Percentiles rank a stretch among this genome's conserved stretches.
These are phyloP conservation scores for Rhytidhysteron rufulum DNA, from an alignment of 2,329 filamentous ascomycete species.

Conservation along the genomic window DNA sequence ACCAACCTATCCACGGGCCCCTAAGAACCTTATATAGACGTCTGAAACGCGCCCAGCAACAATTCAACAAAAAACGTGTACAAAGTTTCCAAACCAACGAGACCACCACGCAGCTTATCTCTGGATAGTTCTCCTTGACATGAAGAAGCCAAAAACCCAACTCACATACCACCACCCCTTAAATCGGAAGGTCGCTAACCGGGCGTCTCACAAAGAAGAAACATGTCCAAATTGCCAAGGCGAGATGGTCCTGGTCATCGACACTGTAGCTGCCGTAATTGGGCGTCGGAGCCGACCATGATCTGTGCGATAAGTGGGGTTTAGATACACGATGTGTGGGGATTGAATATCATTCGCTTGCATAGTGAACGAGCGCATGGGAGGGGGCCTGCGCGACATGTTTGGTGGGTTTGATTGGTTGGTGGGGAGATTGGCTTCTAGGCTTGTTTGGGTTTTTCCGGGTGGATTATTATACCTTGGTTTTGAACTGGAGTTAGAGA, in stretches of 20 bases:
- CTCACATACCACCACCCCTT: not conserved
- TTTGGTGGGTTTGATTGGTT: too few species aligned
- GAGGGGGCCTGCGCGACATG: too few species aligned
- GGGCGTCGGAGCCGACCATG: not conserved
- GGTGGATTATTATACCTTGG: too few species aligned
- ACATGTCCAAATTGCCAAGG: not conserved
- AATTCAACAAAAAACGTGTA: not conserved
- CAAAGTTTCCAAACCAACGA: conserved; percentile 1
- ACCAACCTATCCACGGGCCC: not conserved
- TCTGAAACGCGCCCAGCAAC: not conserved
- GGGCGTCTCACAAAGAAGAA: not conserved
- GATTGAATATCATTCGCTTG: conserved; percentile 2
- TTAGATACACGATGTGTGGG: not conserved
- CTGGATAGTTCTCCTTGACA: not conserved
- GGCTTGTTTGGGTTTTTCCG: too few species aligned
- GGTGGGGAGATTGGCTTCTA: too few species aligned
- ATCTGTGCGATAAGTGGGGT: not conserved
- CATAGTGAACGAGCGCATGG: not conserved
- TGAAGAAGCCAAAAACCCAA: too few species aligned
- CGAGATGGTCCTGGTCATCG: not conserved
- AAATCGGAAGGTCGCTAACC: conserved; percentile 1
- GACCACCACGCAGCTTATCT: not conserved
- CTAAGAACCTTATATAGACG: not conserved
- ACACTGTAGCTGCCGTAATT: not conserved
- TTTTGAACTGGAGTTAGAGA: too few species aligned